phyloP scores from a whole-genome alignment of 192 early-diverging fungal genomes.

The Entophlyctis helioformis region DNA sequence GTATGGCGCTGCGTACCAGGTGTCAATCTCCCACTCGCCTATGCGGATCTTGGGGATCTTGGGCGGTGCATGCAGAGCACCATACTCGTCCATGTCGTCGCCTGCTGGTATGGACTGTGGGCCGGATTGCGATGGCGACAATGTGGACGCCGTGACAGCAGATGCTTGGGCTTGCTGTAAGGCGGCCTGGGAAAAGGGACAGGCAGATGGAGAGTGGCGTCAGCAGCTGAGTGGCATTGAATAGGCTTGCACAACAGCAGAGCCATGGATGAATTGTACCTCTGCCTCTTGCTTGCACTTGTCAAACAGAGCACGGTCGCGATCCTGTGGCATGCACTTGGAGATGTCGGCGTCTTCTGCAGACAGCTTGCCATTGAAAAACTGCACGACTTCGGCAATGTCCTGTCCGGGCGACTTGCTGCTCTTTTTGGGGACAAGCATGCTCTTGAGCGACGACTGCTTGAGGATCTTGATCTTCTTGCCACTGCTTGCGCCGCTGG shows the following conservation, averaged over 20 bases:
- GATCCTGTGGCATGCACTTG: conserved; percentile 3
- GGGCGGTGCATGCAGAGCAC: conserved; percentile 1
- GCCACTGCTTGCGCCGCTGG: neutral
- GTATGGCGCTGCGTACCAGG: conserved; percentile 93
- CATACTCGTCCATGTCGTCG: neutral
- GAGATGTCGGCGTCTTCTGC: conserved; percentile 11
- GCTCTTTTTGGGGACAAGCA: neutral
- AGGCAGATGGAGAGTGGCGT: neutral
- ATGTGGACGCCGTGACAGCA: no score
- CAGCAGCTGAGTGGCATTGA: neutral
- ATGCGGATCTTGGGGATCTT: conserved; percentile 34
- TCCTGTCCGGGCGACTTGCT: neutral
- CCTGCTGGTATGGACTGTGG: neutral
- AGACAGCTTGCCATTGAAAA: conserved; percentile 8
- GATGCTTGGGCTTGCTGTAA: neutral
- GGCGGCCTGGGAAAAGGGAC: neutral
- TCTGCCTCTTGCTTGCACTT: conserved; percentile 6
- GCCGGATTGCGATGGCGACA: no score
- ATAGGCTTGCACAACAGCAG: neutral
- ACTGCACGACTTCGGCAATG: neutral
- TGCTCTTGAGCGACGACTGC: neutral
- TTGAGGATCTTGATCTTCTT: neutral
- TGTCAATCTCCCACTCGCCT: conserved; percentile 73
- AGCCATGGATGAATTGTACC: conserved; percentile 1
- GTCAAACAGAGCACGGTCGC: conserved; percentile 9